Conservation (phyloP, 148 eudicot genomes). For the Bassia scoparia region DNA sequence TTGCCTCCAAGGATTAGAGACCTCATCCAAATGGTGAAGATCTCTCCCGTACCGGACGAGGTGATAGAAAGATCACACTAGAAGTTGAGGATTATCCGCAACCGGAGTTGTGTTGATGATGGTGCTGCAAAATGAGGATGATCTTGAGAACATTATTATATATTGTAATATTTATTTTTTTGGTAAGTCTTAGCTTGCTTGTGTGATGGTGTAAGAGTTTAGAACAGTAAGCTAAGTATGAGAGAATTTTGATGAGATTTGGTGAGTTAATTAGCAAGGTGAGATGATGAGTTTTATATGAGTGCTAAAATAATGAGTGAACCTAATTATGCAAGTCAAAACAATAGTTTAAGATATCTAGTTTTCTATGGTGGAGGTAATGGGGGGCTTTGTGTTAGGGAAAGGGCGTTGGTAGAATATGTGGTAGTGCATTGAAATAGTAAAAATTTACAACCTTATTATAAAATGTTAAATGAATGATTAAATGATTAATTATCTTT, state of each 20-base stretch:
- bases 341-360: constrained; percentile 32
- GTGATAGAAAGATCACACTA: constrained; percentile 2
- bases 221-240: background rate
- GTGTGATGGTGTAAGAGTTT: constrained; percentile 18
- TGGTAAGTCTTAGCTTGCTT: background rate
- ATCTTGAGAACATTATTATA: constrained; percentile 20
- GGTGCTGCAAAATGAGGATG: constrained; percentile 35
- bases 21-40: constrained; percentile 49
- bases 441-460: too few relatives aligned
- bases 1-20: constrained; percentile 43
- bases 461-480: background rate
- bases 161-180: background rate
- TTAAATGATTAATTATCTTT: background rate
- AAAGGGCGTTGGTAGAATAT: background rate
- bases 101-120: constrained; percentile 6
- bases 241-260: constrained; percentile 7
- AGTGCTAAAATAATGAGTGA: constrained; percentile 8
- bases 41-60: constrained; percentile 10
- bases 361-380: constrained; percentile 28
- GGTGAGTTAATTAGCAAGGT: constrained; percentile 1
- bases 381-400: constrained; percentile 14
- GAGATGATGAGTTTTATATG: constrained; percentile 24
- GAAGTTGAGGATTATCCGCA: constrained; percentile 1
- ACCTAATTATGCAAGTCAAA: constrained; percentile 21
- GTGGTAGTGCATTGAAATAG: constrained; percentile 11